Conservation (phyloP, 1,139 yeast genomes). For the Lodderomyces metapsilosis region DNA sequence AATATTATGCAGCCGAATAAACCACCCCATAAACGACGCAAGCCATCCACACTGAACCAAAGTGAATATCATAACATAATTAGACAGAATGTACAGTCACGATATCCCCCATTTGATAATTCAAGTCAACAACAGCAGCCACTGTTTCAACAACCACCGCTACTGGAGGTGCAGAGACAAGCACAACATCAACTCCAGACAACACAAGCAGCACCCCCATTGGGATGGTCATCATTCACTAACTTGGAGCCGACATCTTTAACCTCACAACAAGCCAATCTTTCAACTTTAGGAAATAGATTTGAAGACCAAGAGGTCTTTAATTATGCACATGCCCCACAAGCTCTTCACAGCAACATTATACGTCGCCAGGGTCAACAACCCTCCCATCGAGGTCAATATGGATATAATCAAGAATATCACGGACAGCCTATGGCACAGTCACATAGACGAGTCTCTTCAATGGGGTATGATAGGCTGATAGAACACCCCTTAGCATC, state of each 20-base stretch:
- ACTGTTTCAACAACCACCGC: background rate
- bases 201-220: constrained; percentile 2
- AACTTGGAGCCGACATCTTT: background rate
- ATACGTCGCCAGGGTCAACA: background rate
- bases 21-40: constrained; percentile 41
- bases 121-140: constrained; percentile 3
- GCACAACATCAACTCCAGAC: constrained; percentile 3
- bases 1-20: constrained; percentile 16
- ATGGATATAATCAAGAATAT: background rate
- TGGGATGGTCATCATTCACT: background rate
- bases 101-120: background rate
- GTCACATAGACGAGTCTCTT: background rate
- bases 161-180: background rate
- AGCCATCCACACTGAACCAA: constrained; percentile 38
- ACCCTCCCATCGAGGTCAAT: background rate
- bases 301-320: background rate
- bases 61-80: constrained; percentile 23
- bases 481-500: background rate
- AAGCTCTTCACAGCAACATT: background rate
- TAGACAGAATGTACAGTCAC: background rate
- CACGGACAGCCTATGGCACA: background rate
- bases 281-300: background rate
- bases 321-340: background rate
- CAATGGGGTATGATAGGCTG: background rate
- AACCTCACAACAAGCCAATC: constrained; percentile 1